A percentile compares a stretch with the other conserved stretches of the same genome.
phyloP scores from a whole-genome alignment of 2,329 filamentous ascomycete species.

The Epichloe gansuensis region DNA sequence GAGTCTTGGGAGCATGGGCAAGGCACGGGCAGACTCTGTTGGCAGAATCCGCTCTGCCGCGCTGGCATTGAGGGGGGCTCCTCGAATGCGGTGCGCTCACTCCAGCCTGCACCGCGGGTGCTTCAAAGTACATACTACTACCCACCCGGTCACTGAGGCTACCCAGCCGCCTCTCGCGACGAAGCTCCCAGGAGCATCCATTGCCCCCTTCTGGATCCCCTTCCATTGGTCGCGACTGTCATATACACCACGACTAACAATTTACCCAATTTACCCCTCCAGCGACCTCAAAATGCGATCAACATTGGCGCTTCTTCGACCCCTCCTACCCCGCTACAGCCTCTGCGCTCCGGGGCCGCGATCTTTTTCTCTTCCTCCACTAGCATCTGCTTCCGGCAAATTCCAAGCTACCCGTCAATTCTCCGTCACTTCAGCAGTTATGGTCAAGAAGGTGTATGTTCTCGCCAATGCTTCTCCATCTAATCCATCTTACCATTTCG shows the following conservation, averaged over 20 bases:
- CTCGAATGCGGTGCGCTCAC: too few relatives aligned
- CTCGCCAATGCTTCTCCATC: slow-evolving; percentile 7
- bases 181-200: not conserved
- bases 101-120: too few relatives aligned
- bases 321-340: slow-evolving; percentile 34
- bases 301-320: slow-evolving; percentile 25
- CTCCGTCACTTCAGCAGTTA: slow-evolving; percentile 50
- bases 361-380: slow-evolving; percentile 29
- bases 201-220: not conserved
- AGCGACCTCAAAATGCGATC: slow-evolving; percentile 32
- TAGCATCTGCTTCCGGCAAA: slow-evolving; percentile 28
- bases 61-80: too few relatives aligned
- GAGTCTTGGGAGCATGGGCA: too few relatives aligned
- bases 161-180: not conserved
- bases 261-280: slow-evolving; percentile 21
- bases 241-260: slow-evolving; percentile 18
- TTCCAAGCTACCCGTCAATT: slow-evolving; percentile 31
- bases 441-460: slow-evolving; percentile 56
- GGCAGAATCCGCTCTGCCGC: too few relatives aligned
- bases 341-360: slow-evolving; percentile 25
- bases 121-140: too few relatives aligned
- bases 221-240: slow-evolving; percentile 10
- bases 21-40: too few relatives aligned
- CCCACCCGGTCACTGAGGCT: too few relatives aligned
- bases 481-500: not conserved